Evolutionary conservation across 2,329 filamentous ascomycete genomes (phyloP).

Genomic region (Knoxdaviesia proteae): DNA sequence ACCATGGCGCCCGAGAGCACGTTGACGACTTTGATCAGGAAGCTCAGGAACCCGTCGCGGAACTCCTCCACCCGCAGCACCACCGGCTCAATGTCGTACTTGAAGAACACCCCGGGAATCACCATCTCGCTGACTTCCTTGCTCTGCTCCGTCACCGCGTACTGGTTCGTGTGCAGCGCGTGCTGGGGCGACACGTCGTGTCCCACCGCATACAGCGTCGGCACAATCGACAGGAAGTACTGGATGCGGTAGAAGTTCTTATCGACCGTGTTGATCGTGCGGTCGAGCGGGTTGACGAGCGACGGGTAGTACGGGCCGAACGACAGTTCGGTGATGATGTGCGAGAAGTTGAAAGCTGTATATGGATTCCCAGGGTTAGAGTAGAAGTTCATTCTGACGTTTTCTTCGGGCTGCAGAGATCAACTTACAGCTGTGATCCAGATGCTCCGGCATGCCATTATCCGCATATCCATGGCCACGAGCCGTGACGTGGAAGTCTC

Average conservation of each 20-base stretch:
- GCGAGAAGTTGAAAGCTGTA: conserved; percentile 87
- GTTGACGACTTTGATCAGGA: conserved; percentile 73
- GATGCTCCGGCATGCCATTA: conserved; percentile 39
- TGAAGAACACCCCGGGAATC: conserved; percentile 88
- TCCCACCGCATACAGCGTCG: conserved; percentile 68
- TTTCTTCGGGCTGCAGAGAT: background rate
- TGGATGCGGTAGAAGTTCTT: conserved; percentile 87
- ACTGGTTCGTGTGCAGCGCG: conserved; percentile 84
- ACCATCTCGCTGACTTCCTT: conserved; percentile 45
- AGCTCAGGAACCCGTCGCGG: conserved; percentile 50
- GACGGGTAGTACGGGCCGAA: conserved; percentile 95
- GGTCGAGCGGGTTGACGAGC: conserved; percentile 82
- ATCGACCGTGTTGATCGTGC: conserved; percentile 58
- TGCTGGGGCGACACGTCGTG: conserved; percentile 18
- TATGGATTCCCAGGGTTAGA: background rate
- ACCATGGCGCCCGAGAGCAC: conserved; percentile 80
- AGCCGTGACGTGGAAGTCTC: conserved; percentile 94
- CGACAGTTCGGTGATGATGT: conserved; percentile 86
- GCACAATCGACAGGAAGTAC: conserved; percentile 90
- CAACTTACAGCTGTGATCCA: conserved; percentile 58
- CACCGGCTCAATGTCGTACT: conserved; percentile 97
- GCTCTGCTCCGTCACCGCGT: conserved; percentile 83
- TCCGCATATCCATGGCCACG: conserved; percentile 87
- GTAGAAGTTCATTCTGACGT: background rate
- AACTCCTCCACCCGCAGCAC: conserved; percentile 68